Conservation (phyloP, 345 rosid genomes). For the Chamaenerion angustifolium region DNA sequence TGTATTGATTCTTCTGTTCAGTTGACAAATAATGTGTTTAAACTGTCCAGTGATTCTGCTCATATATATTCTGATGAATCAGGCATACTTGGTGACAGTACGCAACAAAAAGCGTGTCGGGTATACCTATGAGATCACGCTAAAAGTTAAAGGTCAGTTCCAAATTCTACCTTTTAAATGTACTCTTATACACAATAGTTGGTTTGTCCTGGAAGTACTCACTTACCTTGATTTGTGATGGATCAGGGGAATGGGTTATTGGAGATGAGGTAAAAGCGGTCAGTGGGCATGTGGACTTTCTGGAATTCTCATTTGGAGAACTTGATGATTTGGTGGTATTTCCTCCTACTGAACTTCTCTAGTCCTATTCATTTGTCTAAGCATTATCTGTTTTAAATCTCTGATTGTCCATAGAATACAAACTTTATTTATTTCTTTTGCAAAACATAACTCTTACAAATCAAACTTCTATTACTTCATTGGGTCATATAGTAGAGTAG, state of each 20-base stretch:
- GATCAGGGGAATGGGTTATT: constrained; percentile 68
- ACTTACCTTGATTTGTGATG: background rate
- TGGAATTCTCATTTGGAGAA: constrained; percentile 87
- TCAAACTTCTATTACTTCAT: too few species aligned
- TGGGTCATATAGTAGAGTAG: too few species aligned
- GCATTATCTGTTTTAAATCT: too few species aligned
- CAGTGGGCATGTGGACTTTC: constrained; percentile 55
- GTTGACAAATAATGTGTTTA: background rate
- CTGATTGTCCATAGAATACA: too few species aligned
- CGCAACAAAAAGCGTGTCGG: constrained; percentile 88
- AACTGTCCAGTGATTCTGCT: background rate
- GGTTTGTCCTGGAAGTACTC: background rate
- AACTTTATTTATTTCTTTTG: too few species aligned
- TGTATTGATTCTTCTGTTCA: too few species aligned
- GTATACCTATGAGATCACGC: constrained; percentile 63
- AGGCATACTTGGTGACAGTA: constrained; percentile 89
- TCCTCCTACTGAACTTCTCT: background rate
- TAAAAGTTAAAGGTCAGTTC: constrained; percentile 57
- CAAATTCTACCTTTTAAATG: too few species aligned
- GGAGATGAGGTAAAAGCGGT: constrained; percentile 46
- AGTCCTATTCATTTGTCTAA: too few species aligned
- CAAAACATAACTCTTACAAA: too few species aligned
- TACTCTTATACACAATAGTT: too few species aligned
- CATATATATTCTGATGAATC: constrained; percentile 9
- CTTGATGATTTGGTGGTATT: constrained; percentile 88